A percentile compares a stretch with the other conserved stretches of the same genome.
Evolutionary conservation across 106 monocot species (phyloP).

Genomic region (Dendrobium chrysotoxum): DNA sequence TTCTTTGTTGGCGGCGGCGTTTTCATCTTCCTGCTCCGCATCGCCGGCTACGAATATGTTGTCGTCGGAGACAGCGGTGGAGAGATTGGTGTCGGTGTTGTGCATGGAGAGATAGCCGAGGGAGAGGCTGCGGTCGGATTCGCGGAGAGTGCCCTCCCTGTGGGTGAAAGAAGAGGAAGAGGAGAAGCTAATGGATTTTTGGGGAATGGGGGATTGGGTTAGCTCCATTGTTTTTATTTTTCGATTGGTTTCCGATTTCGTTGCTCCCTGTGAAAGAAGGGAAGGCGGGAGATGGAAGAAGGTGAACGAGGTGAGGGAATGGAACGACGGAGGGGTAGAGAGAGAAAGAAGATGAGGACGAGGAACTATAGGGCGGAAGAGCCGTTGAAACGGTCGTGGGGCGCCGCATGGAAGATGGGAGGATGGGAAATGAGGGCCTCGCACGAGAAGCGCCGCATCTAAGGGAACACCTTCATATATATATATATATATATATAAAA

Average conservation of each 20-base stretch:
- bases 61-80: not conserved
- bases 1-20: no score
- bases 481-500: no score
- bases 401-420: constrained; percentile 2
- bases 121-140: constrained; percentile 12
- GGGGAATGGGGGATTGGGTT: constrained; percentile 19
- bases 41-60: not conserved
- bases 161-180: constrained; percentile 6
- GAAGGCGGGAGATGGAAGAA: not conserved
- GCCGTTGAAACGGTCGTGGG: not conserved
- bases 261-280: not conserved
- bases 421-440: not conserved
- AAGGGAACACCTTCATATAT: not conserved
- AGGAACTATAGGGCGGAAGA: not conserved
- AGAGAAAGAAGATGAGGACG: not conserved
- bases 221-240: constrained; percentile 16
- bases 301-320: not conserved
- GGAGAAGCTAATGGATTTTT: constrained; percentile 37
- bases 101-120: constrained; percentile 1
- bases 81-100: not conserved
- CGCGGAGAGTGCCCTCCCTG: constrained; percentile 7
- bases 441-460: not conserved
- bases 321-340: not conserved
- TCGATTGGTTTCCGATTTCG: not conserved
- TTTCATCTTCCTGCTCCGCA: no score